phyloP scores from a whole-genome alignment of 108 stramenopile species.

The Skeletonema costatum region DNA sequence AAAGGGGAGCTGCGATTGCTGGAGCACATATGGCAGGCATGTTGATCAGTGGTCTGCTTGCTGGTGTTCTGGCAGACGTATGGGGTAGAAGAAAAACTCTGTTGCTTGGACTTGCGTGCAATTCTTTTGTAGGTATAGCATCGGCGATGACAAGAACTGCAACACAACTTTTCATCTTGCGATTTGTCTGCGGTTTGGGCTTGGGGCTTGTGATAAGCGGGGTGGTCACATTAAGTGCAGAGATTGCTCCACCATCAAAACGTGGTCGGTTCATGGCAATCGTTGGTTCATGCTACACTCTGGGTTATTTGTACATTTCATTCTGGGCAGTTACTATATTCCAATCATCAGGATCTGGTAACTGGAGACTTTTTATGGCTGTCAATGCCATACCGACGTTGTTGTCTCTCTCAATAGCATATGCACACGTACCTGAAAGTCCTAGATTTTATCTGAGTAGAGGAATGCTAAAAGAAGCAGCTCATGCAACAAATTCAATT shows the following conservation, averaged over 20 bases:
- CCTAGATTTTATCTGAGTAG: constrained; percentile 16
- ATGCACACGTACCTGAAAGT: constrained; percentile 29
- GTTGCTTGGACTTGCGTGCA: constrained; percentile 25
- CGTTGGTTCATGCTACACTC: constrained; percentile 38
- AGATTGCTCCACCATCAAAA: constrained; percentile 33
- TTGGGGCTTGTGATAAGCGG: constrained; percentile 38
- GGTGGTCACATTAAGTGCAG: constrained; percentile 35
- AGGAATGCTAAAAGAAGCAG: constrained; percentile 34
- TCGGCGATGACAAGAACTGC: constrained; percentile 32
- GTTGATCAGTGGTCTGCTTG: constrained; percentile 38
- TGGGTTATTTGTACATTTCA: constrained; percentile 41
- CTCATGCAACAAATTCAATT: constrained; percentile 21
- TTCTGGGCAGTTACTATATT: constrained; percentile 44
- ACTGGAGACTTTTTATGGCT: constrained; percentile 42
- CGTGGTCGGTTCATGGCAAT: constrained; percentile 45
- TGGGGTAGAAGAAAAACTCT: constrained; percentile 32
- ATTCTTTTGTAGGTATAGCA: constrained; percentile 24
- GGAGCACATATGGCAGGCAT: constrained; percentile 43
- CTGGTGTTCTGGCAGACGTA: constrained; percentile 31
- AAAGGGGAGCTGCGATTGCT: constrained; percentile 36
- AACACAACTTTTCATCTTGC: constrained; percentile 18
- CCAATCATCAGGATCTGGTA: constrained; percentile 17
- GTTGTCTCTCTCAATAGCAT: constrained; percentile 18
- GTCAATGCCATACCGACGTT: constrained; percentile 38
- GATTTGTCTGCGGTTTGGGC: constrained; percentile 39